Evolutionary conservation across 2,329 filamentous ascomycete genomes (phyloP), one percentile per base, ranked within the genome.

Genomic region (Hypoxylon sp.): DNA sequence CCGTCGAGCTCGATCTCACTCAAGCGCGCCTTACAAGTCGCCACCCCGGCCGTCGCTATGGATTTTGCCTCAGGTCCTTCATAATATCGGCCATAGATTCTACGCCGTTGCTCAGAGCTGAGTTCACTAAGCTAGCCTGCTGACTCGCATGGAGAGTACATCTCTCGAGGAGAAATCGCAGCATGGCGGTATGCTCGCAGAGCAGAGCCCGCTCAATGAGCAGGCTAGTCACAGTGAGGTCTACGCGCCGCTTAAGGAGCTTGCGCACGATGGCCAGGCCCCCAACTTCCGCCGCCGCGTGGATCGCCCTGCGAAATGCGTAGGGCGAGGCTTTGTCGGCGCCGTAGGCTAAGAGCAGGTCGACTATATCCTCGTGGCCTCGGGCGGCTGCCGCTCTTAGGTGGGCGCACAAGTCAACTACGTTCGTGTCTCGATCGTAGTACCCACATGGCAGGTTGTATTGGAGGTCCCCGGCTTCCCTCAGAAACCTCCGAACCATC

Each of bases 171-270:
- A 57, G 6, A 2, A 57, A 20, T 6, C 17, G 8, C 13, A 57
- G 10, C 27, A 57, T 57, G 14, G 22, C 54, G 14, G 54, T 46
- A 46, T 57, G 37, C 35, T 57, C 54, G n/a, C 6, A 14, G 6
- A 46, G 7, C 22, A 55, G 4, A 5, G 25, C 25, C 3, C 25
- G 3, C 25, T 27, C 3, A 27, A 27, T 27, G 25, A 5, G 2
- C 25, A 4, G 25, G 25, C 4, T 25, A 4, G 25, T 25, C 2
- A 25, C 25, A 4, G 10, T 5, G 17, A 53, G 3, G 6, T 30
- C 11, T 33, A 25, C 5, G 35, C 35, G n/a, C 25, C 54, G 22
- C 8, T 33, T 14, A 6, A 57, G 40, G n/a, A 57, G 54, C 37
- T 31, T 57, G 25, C 54, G 37, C 37, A 46, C n/a, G 14, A 57